Percentiles rank a stretch among this genome's conserved stretches.
Evolutionary conservation across 345 rosid species (phyloP).

Genomic region (Pistacia vera): DNA sequence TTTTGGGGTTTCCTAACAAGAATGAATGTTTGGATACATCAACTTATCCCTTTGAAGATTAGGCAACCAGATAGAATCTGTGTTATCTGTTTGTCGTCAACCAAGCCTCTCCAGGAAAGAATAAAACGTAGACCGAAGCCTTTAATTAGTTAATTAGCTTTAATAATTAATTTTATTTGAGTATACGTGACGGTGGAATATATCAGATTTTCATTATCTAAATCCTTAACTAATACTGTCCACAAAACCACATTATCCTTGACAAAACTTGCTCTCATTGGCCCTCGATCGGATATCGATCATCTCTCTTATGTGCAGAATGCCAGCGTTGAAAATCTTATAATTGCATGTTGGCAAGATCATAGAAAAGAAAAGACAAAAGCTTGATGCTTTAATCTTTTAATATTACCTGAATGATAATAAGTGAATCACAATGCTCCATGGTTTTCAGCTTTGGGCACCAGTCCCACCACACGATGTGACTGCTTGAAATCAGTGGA

Average conservation of each 20-base stretch:
- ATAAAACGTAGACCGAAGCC: too few species aligned
- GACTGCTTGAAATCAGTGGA: background rate
- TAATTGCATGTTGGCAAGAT: background rate
- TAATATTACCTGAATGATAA: background rate
- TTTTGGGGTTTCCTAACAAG: too few species aligned
- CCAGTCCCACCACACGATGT: conserved; percentile 20
- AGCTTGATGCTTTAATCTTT: background rate
- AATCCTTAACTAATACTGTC: background rate
- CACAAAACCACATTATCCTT: conserved; percentile 10
- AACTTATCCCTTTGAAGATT: too few species aligned
- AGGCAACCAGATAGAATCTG: too few species aligned
- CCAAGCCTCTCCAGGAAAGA: too few species aligned
- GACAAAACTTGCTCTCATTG: background rate
- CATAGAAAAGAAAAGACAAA: conserved; percentile 8
- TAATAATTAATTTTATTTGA: too few species aligned
- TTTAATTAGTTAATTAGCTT: too few species aligned
- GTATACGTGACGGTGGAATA: too few species aligned
- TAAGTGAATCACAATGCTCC: conserved; percentile 25
- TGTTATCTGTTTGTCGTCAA: too few species aligned
- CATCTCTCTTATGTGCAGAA: background rate
- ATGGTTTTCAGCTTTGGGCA: background rate
- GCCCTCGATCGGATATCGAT: background rate
- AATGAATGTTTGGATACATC: too few species aligned
- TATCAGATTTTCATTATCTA: background rate
- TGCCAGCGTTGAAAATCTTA: conserved; percentile 1